These are phyloP conservation scores for Nicotiana obtusifolia DNA, from an alignment of 257 asterid species.

Conservation along the genomic window DNA sequence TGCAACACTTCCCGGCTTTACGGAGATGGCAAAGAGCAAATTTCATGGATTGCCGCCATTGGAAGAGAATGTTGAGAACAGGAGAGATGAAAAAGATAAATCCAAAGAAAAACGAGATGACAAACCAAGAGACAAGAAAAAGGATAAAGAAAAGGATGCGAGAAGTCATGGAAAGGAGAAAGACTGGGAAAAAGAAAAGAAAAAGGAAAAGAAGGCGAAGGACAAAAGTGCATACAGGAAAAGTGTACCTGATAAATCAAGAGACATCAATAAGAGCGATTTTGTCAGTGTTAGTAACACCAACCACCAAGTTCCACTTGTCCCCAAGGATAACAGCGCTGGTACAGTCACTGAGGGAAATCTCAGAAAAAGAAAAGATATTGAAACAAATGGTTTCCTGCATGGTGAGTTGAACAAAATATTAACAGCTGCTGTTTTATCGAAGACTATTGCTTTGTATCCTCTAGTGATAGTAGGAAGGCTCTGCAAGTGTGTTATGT, in stretches of 20 bases:
- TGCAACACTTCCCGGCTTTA: constrained; percentile 22
- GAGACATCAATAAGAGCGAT: constrained; percentile 22
- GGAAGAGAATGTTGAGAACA: constrained; percentile 31
- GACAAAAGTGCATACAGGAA: constrained; percentile 33
- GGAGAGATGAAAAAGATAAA: constrained; percentile 39
- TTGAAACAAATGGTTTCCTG: constrained; percentile 48
- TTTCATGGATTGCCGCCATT: constrained; percentile 30
- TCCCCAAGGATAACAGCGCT: constrained; percentile 23
- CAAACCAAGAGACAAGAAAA: constrained; percentile 31
- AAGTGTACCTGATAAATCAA: constrained; percentile 22
- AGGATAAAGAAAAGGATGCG: constrained; percentile 32
- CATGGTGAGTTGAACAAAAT: constrained; percentile 50
- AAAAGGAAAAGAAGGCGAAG: constrained; percentile 25
- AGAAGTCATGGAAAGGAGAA: constrained; percentile 38
- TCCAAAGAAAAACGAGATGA: constrained; percentile 28
- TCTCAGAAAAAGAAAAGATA: constrained; percentile 50
- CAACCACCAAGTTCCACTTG: constrained; percentile 9
- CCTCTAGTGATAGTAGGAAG: background rate
- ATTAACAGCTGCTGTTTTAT: constrained; percentile 8
- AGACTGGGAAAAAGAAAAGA: constrained; percentile 18
- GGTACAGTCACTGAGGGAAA: constrained; percentile 32
- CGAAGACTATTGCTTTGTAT: background rate
- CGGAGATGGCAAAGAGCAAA: constrained; percentile 20
- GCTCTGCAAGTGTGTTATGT: background rate
- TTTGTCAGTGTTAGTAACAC: constrained; percentile 22